A percentile compares a stretch with the other conserved stretches of the same genome.
These are phyloP conservation scores for Firmiana major DNA, from an alignment of 345 rosid species.

Conservation along the genomic window DNA sequence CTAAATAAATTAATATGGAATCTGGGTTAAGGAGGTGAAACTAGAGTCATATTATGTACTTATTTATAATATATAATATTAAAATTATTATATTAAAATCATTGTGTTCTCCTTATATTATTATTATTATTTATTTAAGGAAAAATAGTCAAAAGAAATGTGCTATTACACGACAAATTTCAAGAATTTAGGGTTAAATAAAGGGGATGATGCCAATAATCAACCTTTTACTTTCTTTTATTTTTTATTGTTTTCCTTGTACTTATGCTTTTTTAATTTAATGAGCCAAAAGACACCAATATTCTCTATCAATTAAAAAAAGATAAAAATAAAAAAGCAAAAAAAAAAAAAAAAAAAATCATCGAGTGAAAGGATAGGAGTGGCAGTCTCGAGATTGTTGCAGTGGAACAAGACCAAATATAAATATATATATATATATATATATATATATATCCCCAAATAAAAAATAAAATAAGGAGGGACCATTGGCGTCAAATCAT, in stretches of 20 bases:
- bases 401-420: slow-evolving; percentile 13
- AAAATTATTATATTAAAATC: too few species aligned
- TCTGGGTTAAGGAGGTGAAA: too few species aligned
- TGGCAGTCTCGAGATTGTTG: slow-evolving; percentile 36
- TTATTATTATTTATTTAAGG: not conserved
- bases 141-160: not conserved
- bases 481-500: not conserved
- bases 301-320: slow-evolving; percentile 1
- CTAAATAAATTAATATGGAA: too few species aligned
- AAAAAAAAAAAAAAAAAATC: too few species aligned
- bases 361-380: not conserved
- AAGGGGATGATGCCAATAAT: not conserved
- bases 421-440: not conserved
- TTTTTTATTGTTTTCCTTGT: not conserved
- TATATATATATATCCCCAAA: not conserved
- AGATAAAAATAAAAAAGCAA: not conserved
- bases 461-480: not conserved
- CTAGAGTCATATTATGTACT: too few species aligned
- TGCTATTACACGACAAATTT: not conserved
- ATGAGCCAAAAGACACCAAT: slow-evolving; percentile 23
- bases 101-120: too few species aligned
- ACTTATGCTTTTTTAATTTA: not conserved
- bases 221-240: not conserved
- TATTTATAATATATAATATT: too few species aligned
- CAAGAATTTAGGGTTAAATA: not conserved